Base-by-base conservation (phyloP, 163 green algal species). In the Chlamydomonas reinhardtii region DNA sequence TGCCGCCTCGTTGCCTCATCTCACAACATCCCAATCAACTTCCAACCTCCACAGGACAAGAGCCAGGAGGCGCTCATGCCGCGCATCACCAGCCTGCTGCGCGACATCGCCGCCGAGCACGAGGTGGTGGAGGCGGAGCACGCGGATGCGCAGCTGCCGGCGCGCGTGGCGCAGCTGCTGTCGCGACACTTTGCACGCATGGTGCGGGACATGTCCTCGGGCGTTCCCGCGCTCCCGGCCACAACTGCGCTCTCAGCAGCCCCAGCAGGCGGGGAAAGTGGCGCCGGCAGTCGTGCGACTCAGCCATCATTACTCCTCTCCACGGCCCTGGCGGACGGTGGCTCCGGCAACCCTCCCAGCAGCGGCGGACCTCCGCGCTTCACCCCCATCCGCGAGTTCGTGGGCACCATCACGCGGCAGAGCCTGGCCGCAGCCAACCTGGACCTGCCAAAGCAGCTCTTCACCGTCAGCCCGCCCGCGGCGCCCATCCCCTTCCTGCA, bases 1-100 rank as follows among this genome's bases (percentile, higher is more conserved):
- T n/a, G n/a, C n/a, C n/a, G n/a, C n/a, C n/a, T n/a, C n/a, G n/a
- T n/a, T n/a, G n/a, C n/a, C n/a, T n/a, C n/a, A n/a, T n/a, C n/a
- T n/a, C n/a, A n/a, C n/a, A n/a, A n/a, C n/a, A n/a, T n/a, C n/a
- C 59, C 19, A 64, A 6, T 8, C 39, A 5, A 48, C 56, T 14
- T 22, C 56, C 56, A 25, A 64, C 56, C 56, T 25, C 76, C 80
- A 43, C 84, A 87, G 69, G 84, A 92, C 76, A 37, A 39, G n/a
- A 32, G 54, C 61, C 89, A 90, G 73, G 74, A 89, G 43, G 52
- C 76, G 48, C 37, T 90, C 19, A 89, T 89, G 89, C 70, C 62
- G 48, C 5, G 54, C 15, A 92, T 92, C 86, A 35, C 74, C 52
- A 54, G 61, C 52, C 68, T 92, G 61, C 78, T 76, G 75, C 24